phyloP scores from a whole-genome alignment of 2,329 filamentous ascomycete species.

The Neonectria neomacrospora region DNA sequence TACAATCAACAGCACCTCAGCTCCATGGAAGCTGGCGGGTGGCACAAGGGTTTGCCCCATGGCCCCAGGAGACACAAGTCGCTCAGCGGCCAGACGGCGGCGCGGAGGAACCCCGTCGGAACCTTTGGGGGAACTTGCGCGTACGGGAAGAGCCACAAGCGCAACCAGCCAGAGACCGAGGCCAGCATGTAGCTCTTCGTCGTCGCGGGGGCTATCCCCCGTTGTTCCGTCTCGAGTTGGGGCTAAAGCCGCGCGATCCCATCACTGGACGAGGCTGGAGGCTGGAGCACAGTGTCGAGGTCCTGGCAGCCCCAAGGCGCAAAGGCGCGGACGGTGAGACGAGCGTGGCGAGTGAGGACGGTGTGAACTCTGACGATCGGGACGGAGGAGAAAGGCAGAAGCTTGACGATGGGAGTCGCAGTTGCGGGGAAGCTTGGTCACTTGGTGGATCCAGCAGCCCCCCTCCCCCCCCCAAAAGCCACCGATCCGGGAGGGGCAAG shows the following conservation, averaged over 20 bases:
- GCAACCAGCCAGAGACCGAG: conserved; percentile 3
- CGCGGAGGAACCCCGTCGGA: conserved; percentile 39
- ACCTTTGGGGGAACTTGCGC: conserved; percentile 20
- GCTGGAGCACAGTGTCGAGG: conserved; percentile 32
- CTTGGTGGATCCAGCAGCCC: conserved; percentile 35
- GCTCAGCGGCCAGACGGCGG: conserved; percentile 37
- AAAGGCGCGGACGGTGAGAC: conserved; percentile 38
- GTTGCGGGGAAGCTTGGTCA: conserved; percentile 41
- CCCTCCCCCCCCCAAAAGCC: conserved; percentile 34
- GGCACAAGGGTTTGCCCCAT: conserved; percentile 34
- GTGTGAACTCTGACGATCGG: conserved; percentile 46
- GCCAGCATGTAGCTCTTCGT: conserved; percentile 30
- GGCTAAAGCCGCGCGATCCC: conserved; percentile 38
- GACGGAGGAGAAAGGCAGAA: conserved; percentile 35
- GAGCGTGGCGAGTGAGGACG: conserved; percentile 37
- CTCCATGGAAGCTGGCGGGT: conserved; percentile 41
- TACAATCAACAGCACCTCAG: conserved; percentile 24
- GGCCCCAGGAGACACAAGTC: conserved; percentile 33
- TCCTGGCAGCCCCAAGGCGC: background rate
- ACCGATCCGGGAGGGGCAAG: conserved; percentile 37
- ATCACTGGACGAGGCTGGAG: conserved; percentile 36
- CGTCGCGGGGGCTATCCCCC: conserved; percentile 13
- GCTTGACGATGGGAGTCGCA: conserved; percentile 21
- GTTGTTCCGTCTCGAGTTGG: conserved; percentile 30
- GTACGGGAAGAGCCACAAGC: conserved; percentile 21